These are phyloP conservation scores for Diaporthe citriasiana DNA, from an alignment of 2,329 filamentous ascomycete species.

Conservation along the genomic window DNA sequence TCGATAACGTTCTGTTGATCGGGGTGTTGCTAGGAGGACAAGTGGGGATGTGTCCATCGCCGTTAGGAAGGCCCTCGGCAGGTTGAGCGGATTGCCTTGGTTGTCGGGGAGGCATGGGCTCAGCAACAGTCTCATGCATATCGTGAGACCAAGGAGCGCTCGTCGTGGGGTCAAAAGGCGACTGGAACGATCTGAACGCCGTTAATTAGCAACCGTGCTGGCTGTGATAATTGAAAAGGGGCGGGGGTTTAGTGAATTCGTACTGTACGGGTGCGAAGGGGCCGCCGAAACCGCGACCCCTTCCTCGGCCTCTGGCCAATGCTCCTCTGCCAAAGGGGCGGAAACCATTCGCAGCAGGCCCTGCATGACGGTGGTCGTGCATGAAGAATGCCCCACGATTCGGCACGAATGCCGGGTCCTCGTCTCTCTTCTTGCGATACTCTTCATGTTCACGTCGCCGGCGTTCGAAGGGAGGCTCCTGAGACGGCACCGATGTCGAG, in stretches of 20 bases:
- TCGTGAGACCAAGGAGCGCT: conserved; percentile 92
- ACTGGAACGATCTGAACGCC: conserved; percentile 58
- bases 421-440: conserved; percentile 88
- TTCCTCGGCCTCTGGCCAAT: conserved; percentile 70
- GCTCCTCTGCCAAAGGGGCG: conserved; percentile 74
- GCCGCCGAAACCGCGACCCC: conserved; percentile 68
- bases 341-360: conserved; percentile 83
- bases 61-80: conserved; percentile 67
- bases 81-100: conserved; percentile 57
- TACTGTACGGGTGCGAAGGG: conserved; percentile 75
- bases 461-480: conserved; percentile 75
- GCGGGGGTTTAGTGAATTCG: conserved; percentile 51
- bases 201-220: conserved; percentile 29
- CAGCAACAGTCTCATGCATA: conserved; percentile 82
- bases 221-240: conserved; percentile 11
- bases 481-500: conserved; percentile 63
- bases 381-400: conserved; percentile 97
- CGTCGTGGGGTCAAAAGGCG: conserved; percentile 72
- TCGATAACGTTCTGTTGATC: conserved; percentile 85
- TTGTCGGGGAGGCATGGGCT: conserved; percentile 57
- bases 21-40: conserved; percentile 72
- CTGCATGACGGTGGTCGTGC: conserved; percentile 89
- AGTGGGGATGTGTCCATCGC: conserved; percentile 68
- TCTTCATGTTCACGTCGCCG: conserved; percentile 91
- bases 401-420: conserved; percentile 93